Evolutionary conservation across 2,329 filamentous ascomycete species (phyloP), one percentile per base, ranked within the genome.

Genomic region (Exophiala phaeomuriformis): DNA sequence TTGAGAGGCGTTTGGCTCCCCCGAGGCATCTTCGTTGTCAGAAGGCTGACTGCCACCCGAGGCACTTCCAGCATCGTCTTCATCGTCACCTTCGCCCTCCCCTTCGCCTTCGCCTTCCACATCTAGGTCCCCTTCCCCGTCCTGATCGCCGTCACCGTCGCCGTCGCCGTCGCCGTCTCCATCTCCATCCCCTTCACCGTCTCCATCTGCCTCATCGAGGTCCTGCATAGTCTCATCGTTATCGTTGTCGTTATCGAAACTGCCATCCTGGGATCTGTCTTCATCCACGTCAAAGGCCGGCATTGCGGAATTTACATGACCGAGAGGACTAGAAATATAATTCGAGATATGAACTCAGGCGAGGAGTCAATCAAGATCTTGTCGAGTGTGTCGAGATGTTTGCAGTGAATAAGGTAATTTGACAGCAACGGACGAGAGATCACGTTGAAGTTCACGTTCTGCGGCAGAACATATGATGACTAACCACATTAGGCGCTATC

Each of bases 81-180:
- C 65, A 63, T 69, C 53, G 60, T 75, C 46, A 66, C 79, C 37
- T 71, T 79, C 61, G 67, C 80, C 52, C 68, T 77, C 57, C 52
- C 73, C 54, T 61, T 71, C 35, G 67, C 73, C 59, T 70, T 72
- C 50, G 58, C 75, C 53, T 56, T 74, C 52, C 68, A 70, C 69
- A 27, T 68, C 67, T 30, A 71, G 70, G 27, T 74, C 72, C 46
- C 67, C 68, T 47, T 75, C 72, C 45, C 72, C 73, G 51, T 75
- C 73, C 19, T 70, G 73, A 59, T 70, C 74, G 56, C 68, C 71
- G 57, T 75, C 71, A 2, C 56, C 66, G 44, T 71, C 69, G 12
- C 58, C 63, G 36, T 71, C 69, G 40, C 67, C 67, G 33, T 71
- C 69, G 3, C 61, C 64, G 9, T 75, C 71, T 1, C 56, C 66